phyloP scores from a whole-genome alignment of 768 basidiomycete species.

The Trametes elegans region DNA sequence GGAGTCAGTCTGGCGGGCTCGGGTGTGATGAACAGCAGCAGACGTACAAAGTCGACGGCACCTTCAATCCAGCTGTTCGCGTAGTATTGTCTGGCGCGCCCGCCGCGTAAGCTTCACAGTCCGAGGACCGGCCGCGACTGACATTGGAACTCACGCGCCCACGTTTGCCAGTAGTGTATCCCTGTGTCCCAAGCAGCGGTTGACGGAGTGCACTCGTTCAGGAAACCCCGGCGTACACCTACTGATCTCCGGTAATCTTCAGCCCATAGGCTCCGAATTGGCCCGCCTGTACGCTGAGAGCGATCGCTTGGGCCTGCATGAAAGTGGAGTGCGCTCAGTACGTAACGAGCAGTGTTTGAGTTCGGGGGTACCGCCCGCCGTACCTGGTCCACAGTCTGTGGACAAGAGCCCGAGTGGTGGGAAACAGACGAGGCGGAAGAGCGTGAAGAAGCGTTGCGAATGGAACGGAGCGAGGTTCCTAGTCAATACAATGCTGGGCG shows the following conservation, averaged over 20 bases:
- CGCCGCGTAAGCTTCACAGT: background rate
- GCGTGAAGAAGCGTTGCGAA: background rate
- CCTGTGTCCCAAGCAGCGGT: conserved; percentile 4
- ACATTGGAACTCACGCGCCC: conserved; percentile 19
- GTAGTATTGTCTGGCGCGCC: conserved; percentile 20
- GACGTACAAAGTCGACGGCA: conserved; percentile 25
- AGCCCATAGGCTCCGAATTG: conserved; percentile 24
- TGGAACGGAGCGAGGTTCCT: background rate
- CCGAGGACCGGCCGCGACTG: background rate
- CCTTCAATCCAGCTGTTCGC: conserved; percentile 27
- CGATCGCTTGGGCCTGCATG: conserved; percentile 23
- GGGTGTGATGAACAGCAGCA: background rate
- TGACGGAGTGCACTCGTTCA: background rate
- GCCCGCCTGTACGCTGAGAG: conserved; percentile 22
- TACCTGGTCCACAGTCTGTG: conserved; percentile 19
- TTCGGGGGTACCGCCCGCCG: background rate
- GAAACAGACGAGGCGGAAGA: background rate
- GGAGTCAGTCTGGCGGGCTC: background rate
- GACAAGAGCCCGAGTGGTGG: background rate
- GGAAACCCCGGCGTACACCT: background rate
- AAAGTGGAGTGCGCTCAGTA: background rate
- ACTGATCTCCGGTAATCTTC: conserved; percentile 24
- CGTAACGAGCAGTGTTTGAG: background rate
- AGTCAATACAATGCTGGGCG: conserved; percentile 5
- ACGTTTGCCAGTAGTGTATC: conserved; percentile 24